Base-by-base conservation (phyloP, 768 basidiomycete species). In the Agaricus sinodeliciosus region DNA sequence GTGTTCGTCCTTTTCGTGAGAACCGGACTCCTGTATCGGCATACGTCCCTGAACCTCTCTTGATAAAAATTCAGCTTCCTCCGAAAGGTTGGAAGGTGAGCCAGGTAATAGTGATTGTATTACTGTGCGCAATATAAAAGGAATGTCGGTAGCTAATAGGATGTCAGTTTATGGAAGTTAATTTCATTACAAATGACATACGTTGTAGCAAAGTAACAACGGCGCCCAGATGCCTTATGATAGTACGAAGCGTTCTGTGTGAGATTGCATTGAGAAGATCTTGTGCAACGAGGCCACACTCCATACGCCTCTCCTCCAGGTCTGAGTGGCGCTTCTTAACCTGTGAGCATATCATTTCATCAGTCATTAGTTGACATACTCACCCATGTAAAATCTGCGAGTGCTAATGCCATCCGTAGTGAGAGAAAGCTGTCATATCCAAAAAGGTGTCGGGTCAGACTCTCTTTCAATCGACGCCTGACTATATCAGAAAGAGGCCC, bases 71-170 rank as follows among this genome's bases (percentile, higher is more conserved):
- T 66, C 57, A 19, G 70, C 71, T 57, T 76, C 73, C 27, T 61
- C 57, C 1, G 58, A 59, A 16, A 76, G 64, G 58, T 79, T 70
- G 3, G 60, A 51, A 0, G 75, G 72, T 51, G 74, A 72, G 16
- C 75, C 79, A 1, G 76, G 75, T 13, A 84, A 71, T 6, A 75
- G 65, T 1, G 82, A 80, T 60, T 86, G 83, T 4, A 79, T 72
- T 16, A 83, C 73, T 54, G 84, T 68, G 19, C 85, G 77, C 31
- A 77, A 65, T 11, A 82, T 76, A 58, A 89, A 88, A n/a, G 81
- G 80, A 43, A 82, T 65, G 60, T 89, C 86, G 34, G 69, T 66
- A 43, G 67, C 87, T 89, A 59, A 22, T 52, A 48, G 45, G 34
- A 31, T n/a, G 13, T 37, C 27, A 44, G 40, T 27, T 15, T 43